Evolutionary conservation across 139 green algal species (phyloP).

Genomic region (Volvox reticuliferus): DNA sequence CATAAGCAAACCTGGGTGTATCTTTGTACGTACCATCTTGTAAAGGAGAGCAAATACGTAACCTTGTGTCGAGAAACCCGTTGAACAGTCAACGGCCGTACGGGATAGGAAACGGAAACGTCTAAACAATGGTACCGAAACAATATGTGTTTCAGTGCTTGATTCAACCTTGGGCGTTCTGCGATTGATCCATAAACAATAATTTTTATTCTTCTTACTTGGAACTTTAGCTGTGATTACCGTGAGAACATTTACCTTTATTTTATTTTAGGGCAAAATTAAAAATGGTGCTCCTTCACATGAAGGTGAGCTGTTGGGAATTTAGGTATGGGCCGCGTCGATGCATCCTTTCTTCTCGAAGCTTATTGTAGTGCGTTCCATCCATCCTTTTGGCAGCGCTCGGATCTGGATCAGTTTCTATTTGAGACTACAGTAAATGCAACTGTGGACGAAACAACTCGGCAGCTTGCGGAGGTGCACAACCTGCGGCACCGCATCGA

Average conservation of each 20-base stretch:
- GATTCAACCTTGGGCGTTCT: no score
- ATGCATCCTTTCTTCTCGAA: slow-evolving; percentile 22
- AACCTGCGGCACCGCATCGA: slow-evolving; percentile 82
- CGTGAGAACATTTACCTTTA: background rate
- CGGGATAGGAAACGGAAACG: no score
- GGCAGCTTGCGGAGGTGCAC: slow-evolving; percentile 70
- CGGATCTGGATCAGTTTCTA: slow-evolving; percentile 85
- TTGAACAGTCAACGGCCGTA: no score
- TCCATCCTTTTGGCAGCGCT: slow-evolving; percentile 62
- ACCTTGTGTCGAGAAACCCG: no score
- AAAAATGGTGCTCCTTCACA: slow-evolving; percentile 75
- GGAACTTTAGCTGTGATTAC: no score
- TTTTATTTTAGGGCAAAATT: background rate
- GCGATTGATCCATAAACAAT: no score
- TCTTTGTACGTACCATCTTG: no score
- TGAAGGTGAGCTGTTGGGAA: slow-evolving; percentile 60
- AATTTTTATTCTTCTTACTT: no score
- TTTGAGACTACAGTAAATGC: slow-evolving; percentile 74
- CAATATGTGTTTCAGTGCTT: no score
- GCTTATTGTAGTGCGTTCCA: background rate
- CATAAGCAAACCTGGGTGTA: no score
- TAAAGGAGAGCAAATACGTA: no score
- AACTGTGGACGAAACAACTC: slow-evolving; percentile 64
- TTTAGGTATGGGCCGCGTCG: background rate
- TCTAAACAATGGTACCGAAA: no score